phyloP scores from a whole-genome alignment of 805 yeast genomes.

The Candida insectalens region DNA sequence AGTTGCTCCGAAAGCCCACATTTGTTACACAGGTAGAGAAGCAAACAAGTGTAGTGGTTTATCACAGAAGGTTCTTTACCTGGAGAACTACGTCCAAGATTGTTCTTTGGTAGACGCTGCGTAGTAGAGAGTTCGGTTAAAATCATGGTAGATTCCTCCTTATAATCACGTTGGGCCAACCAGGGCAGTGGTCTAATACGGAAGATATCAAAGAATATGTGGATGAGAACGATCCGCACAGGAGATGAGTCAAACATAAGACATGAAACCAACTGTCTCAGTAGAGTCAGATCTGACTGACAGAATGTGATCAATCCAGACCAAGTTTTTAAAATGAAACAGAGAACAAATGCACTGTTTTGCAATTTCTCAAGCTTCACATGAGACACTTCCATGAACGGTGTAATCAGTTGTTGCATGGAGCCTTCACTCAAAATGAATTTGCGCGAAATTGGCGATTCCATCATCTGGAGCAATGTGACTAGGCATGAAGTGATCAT shows the following conservation, averaged over 20 bases:
- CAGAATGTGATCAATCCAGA: conserved; percentile 66
- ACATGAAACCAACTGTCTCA: conserved; percentile 51
- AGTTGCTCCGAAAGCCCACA: conserved; percentile 46
- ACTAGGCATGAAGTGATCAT: conserved; percentile 32
- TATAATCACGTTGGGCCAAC: conserved; percentile 17
- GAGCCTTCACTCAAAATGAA: conserved; percentile 53
- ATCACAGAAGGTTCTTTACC: conserved; percentile 34
- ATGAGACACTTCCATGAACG: conserved; percentile 58
- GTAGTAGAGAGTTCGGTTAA: conserved; percentile 8
- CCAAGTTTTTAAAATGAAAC: conserved; percentile 59
- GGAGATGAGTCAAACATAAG: conserved; percentile 47
- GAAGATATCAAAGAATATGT: conserved; percentile 60
- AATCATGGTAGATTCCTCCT: conserved; percentile 6
- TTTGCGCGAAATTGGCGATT: conserved; percentile 42
- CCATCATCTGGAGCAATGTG: conserved; percentile 47
- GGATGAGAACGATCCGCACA: conserved; percentile 55
- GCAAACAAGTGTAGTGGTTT: conserved; percentile 58
- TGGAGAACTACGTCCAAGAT: conserved; percentile 20
- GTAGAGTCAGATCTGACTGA: conserved; percentile 41
- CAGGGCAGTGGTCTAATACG: conserved; percentile 51
- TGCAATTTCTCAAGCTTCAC: conserved; percentile 44
- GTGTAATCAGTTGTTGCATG: conserved; percentile 50
- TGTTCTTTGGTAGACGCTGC: too few species aligned
- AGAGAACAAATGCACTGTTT: conserved; percentile 47
- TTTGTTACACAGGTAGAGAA: conserved; percentile 44